A percentile compares a stretch with the other conserved stretches of the same genome.
These are phyloP conservation scores for Vaccinium myrtillus DNA, from an alignment of 148 eudicot species.

Conservation along the genomic window DNA sequence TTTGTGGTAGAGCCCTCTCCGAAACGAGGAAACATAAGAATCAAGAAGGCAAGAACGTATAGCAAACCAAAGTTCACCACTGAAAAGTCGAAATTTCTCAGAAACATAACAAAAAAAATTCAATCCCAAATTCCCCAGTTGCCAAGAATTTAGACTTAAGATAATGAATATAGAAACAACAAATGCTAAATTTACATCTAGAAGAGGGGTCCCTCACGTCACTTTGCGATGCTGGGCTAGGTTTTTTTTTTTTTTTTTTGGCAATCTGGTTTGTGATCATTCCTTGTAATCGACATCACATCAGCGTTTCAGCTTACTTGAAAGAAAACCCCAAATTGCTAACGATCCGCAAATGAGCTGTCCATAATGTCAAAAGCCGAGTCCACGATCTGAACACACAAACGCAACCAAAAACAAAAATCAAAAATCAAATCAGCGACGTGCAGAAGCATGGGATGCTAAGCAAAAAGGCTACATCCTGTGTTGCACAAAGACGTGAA, in stretches of 20 bases:
- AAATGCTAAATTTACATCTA: neutral
- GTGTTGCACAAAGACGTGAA: neutral
- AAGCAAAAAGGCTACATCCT: neutral
- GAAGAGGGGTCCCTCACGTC: neutral
- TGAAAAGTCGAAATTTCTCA: neutral
- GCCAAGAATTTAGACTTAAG: neutral
- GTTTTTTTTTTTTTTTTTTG: no score
- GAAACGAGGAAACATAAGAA: neutral
- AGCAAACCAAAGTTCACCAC: neutral
- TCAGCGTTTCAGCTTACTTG: neutral
- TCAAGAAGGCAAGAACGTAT: neutral
- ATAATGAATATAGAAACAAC: neutral
- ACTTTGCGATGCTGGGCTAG: neutral
- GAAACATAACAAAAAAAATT: neutral
- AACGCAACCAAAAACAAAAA: neutral
- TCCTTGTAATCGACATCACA: neutral
- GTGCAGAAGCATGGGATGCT: neutral
- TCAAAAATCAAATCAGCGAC: neutral
- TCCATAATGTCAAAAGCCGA: conserved; percentile 84
- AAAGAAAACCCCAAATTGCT: conserved; percentile 14
- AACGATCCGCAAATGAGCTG: conserved; percentile 72
- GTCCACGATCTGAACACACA: conserved; percentile 74
- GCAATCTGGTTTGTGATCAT: neutral
- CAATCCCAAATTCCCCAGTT: neutral
- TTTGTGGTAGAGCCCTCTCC: neutral